These are phyloP conservation scores for Oryza brachyantha DNA, from an alignment of 176 grass and related monocot species.

Conservation along the genomic window DNA sequence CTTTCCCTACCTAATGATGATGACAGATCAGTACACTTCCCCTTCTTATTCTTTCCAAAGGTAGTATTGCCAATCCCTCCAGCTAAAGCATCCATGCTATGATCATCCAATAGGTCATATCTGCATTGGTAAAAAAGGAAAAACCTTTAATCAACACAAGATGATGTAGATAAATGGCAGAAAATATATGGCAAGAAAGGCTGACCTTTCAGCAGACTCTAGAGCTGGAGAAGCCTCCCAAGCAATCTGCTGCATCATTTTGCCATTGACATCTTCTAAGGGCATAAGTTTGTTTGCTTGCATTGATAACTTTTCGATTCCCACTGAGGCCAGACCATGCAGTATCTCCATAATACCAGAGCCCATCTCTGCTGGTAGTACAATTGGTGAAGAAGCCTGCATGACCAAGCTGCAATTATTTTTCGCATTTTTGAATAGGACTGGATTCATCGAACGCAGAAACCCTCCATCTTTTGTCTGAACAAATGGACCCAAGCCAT, in stretches of 20 bases:
- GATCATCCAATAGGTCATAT: conserved; percentile 51
- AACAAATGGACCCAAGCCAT: conserved; percentile 82
- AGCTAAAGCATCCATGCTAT: conserved; percentile 26
- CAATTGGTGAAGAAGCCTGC: conserved; percentile 88
- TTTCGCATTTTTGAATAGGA: conserved; percentile 76
- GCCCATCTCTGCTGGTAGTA: conserved; percentile 97
- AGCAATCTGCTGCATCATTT: conserved; percentile 79
- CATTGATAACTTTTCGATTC: conserved; percentile 85
- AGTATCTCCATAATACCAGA: conserved; percentile 95
- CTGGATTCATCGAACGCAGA: conserved; percentile 78
- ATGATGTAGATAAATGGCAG: conserved; percentile 2
- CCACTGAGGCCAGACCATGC: conserved; percentile 77
- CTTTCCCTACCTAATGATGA: conserved; percentile 41
- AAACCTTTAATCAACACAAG: conserved; percentile 9
- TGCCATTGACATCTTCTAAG: conserved; percentile 93
- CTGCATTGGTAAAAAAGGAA: conserved; percentile 35
- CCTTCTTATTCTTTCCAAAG: conserved; percentile 50
- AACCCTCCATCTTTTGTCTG: conserved; percentile 88
- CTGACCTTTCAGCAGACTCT: conserved; percentile 59
- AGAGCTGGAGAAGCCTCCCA: conserved; percentile 67
- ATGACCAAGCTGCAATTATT: conserved; percentile 85
- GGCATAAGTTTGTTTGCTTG: conserved; percentile 98
- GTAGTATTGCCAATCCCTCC: conserved; percentile 26
- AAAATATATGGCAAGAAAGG: conserved; percentile 21
- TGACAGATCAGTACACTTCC: conserved; percentile 38